Evolutionary conservation across 2,329 filamentous ascomycete species (phyloP).

Genomic region (Allantophomopsis lycopodina): DNA sequence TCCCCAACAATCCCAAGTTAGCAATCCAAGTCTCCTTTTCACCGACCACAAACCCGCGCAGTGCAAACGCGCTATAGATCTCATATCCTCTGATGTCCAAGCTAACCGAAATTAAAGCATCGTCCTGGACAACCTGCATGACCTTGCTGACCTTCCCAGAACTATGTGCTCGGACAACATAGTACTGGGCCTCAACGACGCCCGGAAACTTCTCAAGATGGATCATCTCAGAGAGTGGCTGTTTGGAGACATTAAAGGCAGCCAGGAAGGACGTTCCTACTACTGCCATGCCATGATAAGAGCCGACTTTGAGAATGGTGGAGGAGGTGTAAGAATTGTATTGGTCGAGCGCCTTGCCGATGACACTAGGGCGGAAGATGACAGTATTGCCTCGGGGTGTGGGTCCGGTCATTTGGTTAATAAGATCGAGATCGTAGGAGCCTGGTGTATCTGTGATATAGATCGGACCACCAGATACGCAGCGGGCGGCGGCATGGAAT

Average conservation of each 20-base stretch:
- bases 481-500: conserved; percentile 84
- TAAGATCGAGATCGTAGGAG: conserved; percentile 60
- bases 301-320: conserved; percentile 61
- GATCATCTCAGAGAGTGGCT: conserved; percentile 53
- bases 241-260: conserved; percentile 66
- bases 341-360: conserved; percentile 58
- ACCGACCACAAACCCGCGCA: conserved; percentile 37
- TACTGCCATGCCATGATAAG: conserved; percentile 54
- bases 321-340: conserved; percentile 68
- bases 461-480: conserved; percentile 80
- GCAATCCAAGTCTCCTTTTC: conserved; percentile 37
- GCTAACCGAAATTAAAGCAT: conserved; percentile 44
- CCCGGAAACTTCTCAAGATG: conserved; percentile 63
- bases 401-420: conserved; percentile 67
- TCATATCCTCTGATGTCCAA: conserved; percentile 61
- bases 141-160: conserved; percentile 47
- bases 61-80: conserved; percentile 62
- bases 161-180: conserved; percentile 61
- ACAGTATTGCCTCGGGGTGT: conserved; percentile 62
- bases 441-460: conserved; percentile 90
- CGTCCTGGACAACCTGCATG: conserved; percentile 26
- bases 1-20: conserved; percentile 65
- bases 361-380: conserved; percentile 63
- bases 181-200: conserved; percentile 39
- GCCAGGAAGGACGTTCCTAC: conserved; percentile 69